phyloP scores from a whole-genome alignment of 257 asterid species.

The Parsonsia alboflavescens region DNA sequence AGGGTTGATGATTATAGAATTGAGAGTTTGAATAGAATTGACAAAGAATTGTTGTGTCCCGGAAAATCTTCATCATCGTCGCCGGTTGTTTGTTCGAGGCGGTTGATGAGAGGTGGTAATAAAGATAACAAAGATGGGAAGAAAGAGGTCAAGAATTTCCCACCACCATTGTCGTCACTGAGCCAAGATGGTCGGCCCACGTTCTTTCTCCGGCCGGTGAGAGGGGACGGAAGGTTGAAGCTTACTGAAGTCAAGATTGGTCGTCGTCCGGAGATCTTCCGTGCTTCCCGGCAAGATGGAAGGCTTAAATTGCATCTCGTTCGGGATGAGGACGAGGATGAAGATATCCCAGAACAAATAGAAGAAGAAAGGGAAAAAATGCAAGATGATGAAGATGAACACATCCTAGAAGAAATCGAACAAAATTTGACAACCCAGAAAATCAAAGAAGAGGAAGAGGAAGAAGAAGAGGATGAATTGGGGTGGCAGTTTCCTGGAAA shows the following conservation, averaged over 20 bases:
- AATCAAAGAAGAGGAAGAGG: neutral
- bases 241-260: conserved; percentile 24
- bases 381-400: neutral
- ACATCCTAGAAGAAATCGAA: neutral
- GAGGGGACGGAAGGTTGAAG: conserved; percentile 35
- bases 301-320: conserved; percentile 33
- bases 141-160: conserved; percentile 24
- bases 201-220: conserved; percentile 27
- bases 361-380: conserved; percentile 4
- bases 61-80: neutral
- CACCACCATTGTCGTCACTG: conserved; percentile 35
- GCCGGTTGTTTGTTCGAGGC: neutral
- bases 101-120: neutral
- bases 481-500: conserved; percentile 20
- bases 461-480: conserved; percentile 9
- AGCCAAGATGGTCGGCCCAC: conserved; percentile 29
- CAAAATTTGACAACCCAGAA: neutral
- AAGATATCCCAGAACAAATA: neutral
- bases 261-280: conserved; percentile 19
- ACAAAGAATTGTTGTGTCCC: neutral
- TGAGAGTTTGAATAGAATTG: conserved; percentile 14
- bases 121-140: neutral
- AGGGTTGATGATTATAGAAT: conserved; percentile 18
- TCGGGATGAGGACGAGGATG: neutral
- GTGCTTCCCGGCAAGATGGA: conserved; percentile 32